phyloP scores from a whole-genome alignment of 108 stramenopile species.

The Fragilaria crotonensis region DNA sequence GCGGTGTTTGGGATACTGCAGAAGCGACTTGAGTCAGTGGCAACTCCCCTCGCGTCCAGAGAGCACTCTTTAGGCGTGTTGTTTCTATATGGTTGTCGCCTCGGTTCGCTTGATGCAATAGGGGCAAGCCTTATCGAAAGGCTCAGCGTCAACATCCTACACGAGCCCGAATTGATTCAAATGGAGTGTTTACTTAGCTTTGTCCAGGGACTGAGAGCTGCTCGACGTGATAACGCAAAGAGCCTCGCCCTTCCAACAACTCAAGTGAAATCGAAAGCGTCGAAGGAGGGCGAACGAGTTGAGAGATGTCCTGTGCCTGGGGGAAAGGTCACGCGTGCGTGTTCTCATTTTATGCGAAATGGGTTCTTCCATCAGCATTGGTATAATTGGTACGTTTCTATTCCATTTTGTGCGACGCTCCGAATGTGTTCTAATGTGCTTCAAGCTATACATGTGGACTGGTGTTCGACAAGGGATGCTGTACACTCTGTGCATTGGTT shows the following conservation, averaged over 20 bases:
- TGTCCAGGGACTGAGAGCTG: constrained; percentile 1
- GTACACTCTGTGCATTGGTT: constrained; percentile 64
- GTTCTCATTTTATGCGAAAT: constrained; percentile 58
- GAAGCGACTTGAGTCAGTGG: not conserved
- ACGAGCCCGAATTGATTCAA: not conserved
- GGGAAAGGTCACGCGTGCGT: constrained; percentile 20
- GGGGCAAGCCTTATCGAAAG: not conserved
- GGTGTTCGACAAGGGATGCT: constrained; percentile 80
- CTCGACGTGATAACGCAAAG: not conserved
- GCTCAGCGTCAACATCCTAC: not conserved
- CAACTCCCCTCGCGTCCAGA: not conserved
- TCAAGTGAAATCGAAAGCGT: no score
- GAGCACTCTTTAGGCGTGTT: not conserved
- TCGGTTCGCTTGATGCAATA: not conserved
- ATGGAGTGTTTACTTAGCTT: not conserved
- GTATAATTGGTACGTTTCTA: constrained; percentile 48
- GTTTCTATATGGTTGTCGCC: not conserved
- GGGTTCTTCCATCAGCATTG: constrained; percentile 83
- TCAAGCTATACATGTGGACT: constrained; percentile 66
- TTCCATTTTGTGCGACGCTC: no score
- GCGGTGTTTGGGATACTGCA: not conserved
- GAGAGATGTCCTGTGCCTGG: not conserved
- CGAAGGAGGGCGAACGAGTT: no score
- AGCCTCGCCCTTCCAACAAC: no score
- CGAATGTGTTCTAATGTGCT: no score